A percentile compares a stretch with the other conserved stretches of the same genome.
Conservation (phyloP, 2,329 filamentous ascomycete species). For the Fusarium keratoplasticum region DNA sequence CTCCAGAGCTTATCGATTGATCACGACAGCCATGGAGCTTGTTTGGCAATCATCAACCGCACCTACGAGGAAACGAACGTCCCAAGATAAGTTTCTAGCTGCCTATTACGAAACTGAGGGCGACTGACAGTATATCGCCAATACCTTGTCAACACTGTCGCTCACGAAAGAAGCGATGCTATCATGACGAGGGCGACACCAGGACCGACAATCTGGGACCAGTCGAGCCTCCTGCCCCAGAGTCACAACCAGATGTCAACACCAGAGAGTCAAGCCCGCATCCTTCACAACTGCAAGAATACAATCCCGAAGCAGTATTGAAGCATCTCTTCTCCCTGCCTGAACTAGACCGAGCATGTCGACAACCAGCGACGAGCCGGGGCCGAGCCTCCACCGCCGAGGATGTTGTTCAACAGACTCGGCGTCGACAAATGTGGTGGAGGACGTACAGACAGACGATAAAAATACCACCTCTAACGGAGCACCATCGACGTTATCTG, state of each 20-base stretch:
- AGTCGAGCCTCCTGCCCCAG: not conserved
- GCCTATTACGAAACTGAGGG: not conserved
- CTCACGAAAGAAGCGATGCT: slow-evolving; percentile 22
- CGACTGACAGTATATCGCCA: not conserved
- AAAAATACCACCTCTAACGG: not conserved
- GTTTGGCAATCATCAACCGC: slow-evolving; percentile 17
- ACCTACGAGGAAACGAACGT: slow-evolving; percentile 10
- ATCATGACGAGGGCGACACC: slow-evolving; percentile 1
- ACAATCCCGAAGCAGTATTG: slow-evolving; percentile 20
- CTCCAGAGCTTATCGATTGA: not conserved
- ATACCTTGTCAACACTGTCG: slow-evolving; percentile 23
- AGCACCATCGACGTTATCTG: slow-evolving; percentile 15
- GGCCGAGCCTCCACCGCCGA: not conserved
- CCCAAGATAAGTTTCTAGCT: slow-evolving; percentile 18
- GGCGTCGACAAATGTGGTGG: slow-evolving; percentile 14
- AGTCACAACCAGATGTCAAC: not conserved
- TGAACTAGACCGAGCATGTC: not conserved
- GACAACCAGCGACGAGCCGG: not conserved
- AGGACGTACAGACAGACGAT: slow-evolving; percentile 6
- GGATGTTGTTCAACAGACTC: not conserved
- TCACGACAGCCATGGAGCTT: slow-evolving; percentile 7
- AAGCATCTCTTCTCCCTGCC: slow-evolving; percentile 5
- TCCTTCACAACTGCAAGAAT: slow-evolving; percentile 3
- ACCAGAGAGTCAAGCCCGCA: slow-evolving; percentile 5
- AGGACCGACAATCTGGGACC: not conserved